Evolutionary conservation across 257 asterid genomes (phyloP), one percentile per base, ranked within the genome.

Genomic region (Lithospermum erythrorhizon): DNA sequence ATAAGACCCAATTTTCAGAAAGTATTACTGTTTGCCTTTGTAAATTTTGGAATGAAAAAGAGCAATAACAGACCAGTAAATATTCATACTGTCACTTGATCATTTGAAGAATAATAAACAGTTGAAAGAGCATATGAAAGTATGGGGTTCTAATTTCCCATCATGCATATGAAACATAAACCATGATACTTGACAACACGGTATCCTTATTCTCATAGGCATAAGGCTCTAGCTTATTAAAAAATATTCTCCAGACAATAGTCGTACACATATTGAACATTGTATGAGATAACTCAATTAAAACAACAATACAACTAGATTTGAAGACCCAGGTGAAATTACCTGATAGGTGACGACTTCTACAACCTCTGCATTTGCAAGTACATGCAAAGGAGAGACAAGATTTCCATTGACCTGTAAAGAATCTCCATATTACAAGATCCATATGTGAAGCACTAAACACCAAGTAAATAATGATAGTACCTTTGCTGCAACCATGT

Each of bases 401-500:
- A 86, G 84, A 75, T 86, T 89, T 53, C 97, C 95, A 67, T 89
- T 89, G 80, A 89, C 95, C 97, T 89, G 84, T 65, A 78, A 78
- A 72, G 22, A 71, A 61, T 17, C 58, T 35, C 47, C 23, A 52
- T 54, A 54, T 30, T 37, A 52, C 66, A 62, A 74, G 53, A 61
- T 75, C 47, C 30, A 35, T 60, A 32, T 32, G 59, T 56, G 59
- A 55, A 67, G 61, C 45, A 59, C 45, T 49, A 54, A 45, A 37
- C 48, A 62, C 56, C 60, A 20, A 57, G 29, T 20, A 69, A 57
- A 13, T 8, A 3, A 53, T 56, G 59, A 56, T 70, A 47, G 45
- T 53, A 84, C 97, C 95, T 84, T 89, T 55, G 95, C 94, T 68
- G 97, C 97, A 69, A 89, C 97, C 94, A 89, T 89, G 65, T 84